Base-by-base conservation (phyloP, 495 filamentous ascomycete species). In the Parathielavia appendiculata region DNA sequence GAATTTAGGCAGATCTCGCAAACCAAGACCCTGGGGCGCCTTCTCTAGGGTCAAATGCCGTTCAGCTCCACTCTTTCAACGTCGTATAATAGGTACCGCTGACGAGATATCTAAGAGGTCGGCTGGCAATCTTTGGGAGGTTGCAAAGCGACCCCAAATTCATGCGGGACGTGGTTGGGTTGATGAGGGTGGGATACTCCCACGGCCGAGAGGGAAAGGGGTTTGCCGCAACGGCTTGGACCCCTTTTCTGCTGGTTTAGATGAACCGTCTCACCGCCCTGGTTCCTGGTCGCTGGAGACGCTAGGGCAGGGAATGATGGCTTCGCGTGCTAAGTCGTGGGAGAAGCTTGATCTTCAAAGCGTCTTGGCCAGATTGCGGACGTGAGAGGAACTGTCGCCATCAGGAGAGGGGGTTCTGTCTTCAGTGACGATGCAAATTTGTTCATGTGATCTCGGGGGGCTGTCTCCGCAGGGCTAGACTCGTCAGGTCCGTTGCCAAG, bases 361-460 rank as follows among this genome's bases (percentile, higher is more conserved):
- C 9, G 26, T 30, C 26, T 30, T 30, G 19, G 13, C 22, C 35
- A 12, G 20, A 35, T 34, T 13, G 17, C 41, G 51, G 2, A 39
- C 12, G 14, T 23, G 48, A 52, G 47, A 30, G 11, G 30, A 52
- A 26, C 55, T 44, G 43, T 5, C 35, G 49, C 32, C 50, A 41
- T 52, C 57, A 32, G 12, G 54, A 58, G n/a, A n/a, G n/a, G 60
- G 50, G 60, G 44, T 8, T 16, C 38, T 19, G 14, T 10, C 20
- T 35, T 46, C 46, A 22, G 36, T 19, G 26, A 56, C 35, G 51
- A 45, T 12, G 36, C 59, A 62, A 58, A 51, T 58, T 62, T 50
- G 60, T 55, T 62, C 60, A 62, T 58, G 56, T 62, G 60, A 62
- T 51, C 59, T 61, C 56, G 47, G 58, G 55, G 51, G 52, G 23